A percentile compares a stretch with the other conserved stretches of the same genome.
Evolutionary conservation across 805 yeast species (phyloP).

Genomic region (Starmerella kuoi): DNA sequence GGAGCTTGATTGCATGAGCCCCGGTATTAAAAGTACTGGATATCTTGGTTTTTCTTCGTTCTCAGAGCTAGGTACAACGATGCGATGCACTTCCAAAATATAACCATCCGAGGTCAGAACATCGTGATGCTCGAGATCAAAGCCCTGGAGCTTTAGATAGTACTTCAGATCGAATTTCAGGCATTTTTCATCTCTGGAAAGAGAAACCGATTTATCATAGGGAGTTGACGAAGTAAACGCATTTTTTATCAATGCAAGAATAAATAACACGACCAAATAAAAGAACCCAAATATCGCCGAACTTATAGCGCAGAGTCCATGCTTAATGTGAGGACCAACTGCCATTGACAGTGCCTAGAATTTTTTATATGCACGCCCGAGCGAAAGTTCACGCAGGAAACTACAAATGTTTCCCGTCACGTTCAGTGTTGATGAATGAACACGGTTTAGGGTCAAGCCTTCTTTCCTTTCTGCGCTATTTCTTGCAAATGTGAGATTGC

Average conservation of each 20-base stretch:
- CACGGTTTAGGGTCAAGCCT: too few relatives aligned
- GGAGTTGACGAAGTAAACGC: slow-evolving; percentile 6
- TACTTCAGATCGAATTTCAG: slow-evolving; percentile 48
- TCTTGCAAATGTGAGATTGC: too few relatives aligned
- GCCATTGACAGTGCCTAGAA: background rate
- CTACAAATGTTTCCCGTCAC: too few relatives aligned
- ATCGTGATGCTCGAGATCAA: slow-evolving; percentile 46
- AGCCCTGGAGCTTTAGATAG: slow-evolving; percentile 51
- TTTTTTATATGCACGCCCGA: too few relatives aligned
- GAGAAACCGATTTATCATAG: slow-evolving; percentile 12
- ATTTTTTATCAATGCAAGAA: slow-evolving; percentile 20
- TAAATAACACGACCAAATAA: slow-evolving; percentile 22
- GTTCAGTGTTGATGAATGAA: too few relatives aligned
- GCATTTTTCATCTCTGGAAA: slow-evolving; percentile 29
- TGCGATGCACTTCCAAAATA: slow-evolving; percentile 50
- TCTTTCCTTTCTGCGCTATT: too few relatives aligned
- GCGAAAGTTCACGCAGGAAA: too few relatives aligned
- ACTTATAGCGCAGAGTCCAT: slow-evolving; percentile 11
- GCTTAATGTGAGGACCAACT: background rate
- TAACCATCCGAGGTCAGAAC: slow-evolving; percentile 73
- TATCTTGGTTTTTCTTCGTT: slow-evolving; percentile 28
- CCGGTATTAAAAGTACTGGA: slow-evolving; percentile 75
- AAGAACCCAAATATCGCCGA: slow-evolving; percentile 22
- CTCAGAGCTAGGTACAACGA: slow-evolving; percentile 28
- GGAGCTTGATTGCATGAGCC: slow-evolving; percentile 76